Conservation (phyloP, 2,329 filamentous ascomycete genomes). For the Penicillium sp. region DNA sequence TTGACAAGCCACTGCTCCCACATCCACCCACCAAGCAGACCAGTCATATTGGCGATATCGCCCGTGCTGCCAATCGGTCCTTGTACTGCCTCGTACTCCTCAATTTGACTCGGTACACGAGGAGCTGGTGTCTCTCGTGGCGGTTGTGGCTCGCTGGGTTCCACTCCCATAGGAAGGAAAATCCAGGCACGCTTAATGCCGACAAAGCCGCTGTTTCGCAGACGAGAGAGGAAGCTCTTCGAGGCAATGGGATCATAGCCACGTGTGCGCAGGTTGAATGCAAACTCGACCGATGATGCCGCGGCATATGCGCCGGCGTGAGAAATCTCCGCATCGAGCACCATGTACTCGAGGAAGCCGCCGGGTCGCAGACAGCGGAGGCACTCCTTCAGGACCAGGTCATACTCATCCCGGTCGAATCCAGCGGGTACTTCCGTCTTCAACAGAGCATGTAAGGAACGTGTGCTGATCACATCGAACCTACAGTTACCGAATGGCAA, state of each 20-base stretch:
- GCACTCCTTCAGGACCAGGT: constrained; percentile 79
- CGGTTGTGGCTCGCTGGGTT: constrained; percentile 46
- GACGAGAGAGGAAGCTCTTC: constrained; percentile 72
- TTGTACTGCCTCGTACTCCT: constrained; percentile 58
- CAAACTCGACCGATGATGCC: constrained; percentile 86
- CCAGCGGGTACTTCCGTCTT: constrained; percentile 64
- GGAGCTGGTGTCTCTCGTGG: constrained; percentile 42
- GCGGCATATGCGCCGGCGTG: constrained; percentile 76
- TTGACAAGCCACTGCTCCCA: constrained; percentile 97
- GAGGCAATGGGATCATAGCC: constrained; percentile 87
- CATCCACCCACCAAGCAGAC: constrained; percentile 79
- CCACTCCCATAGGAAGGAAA: constrained; percentile 74
- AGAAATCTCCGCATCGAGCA: constrained; percentile 87
- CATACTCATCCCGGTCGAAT: constrained; percentile 79
- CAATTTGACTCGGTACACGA: constrained; percentile 36
- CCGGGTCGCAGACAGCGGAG: constrained; percentile 89
- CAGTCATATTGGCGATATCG: constrained; percentile 71
- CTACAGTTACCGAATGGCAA: constrained; percentile 82
- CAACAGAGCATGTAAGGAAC: constrained; percentile 80
- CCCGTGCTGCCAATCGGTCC: constrained; percentile 65
- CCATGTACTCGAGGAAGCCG: constrained; percentile 84
- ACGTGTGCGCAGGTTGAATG: constrained; percentile 80
- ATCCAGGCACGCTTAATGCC: constrained; percentile 83
- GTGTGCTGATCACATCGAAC: constrained; percentile 89
- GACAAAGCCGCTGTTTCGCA: constrained; percentile 74